These are phyloP conservation scores for Pythium aquatile DNA, from an alignment of 352 stramenopile species.

Conservation along the genomic window DNA sequence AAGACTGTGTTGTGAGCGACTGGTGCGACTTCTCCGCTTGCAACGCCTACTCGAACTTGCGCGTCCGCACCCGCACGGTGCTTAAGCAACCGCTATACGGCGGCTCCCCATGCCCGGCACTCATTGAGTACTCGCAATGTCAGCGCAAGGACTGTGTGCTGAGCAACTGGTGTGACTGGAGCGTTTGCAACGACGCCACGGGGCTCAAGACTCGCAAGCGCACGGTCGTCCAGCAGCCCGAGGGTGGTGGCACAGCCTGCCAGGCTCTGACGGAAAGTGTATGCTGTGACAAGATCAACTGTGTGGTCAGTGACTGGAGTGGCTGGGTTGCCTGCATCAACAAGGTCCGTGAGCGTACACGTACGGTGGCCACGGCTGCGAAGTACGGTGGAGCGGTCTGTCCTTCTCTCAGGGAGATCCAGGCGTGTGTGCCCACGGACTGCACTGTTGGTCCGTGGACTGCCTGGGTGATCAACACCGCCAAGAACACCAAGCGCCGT, in stretches of 20 bases:
- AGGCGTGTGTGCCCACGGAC: conserved; percentile 29
- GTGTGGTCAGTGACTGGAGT: conserved; percentile 42
- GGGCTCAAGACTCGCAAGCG: conserved; percentile 23
- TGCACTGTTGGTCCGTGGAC: conserved; percentile 28
- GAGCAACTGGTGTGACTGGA: conserved; percentile 25
- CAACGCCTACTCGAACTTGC: conserved; percentile 10
- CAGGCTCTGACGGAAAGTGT: conserved; percentile 28
- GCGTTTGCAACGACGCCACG: conserved; percentile 17
- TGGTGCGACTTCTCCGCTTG: conserved; percentile 17
- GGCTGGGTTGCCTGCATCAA: conserved; percentile 39
- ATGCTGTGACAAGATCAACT: conserved; percentile 45
- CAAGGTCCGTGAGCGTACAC: conserved; percentile 35
- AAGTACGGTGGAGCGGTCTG: conserved; percentile 41
- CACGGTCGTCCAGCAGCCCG: conserved; percentile 16
- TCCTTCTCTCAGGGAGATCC: conserved; percentile 24
- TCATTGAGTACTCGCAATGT: conserved; percentile 29
- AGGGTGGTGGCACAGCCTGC: conserved; percentile 27
- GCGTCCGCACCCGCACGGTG: conserved; percentile 15
- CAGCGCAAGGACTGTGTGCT: conserved; percentile 25
- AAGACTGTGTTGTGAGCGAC: conserved; percentile 26
- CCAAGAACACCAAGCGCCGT: conserved; percentile 17
- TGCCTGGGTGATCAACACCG: conserved; percentile 21
- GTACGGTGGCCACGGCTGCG: conserved; percentile 30
- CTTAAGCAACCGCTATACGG: conserved; percentile 27
- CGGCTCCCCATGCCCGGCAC: conserved; percentile 30